Percentiles rank a stretch among this genome's conserved stretches.
phyloP scores from a whole-genome alignment of 345 rosid genomes.

The Citrus reticulata region DNA sequence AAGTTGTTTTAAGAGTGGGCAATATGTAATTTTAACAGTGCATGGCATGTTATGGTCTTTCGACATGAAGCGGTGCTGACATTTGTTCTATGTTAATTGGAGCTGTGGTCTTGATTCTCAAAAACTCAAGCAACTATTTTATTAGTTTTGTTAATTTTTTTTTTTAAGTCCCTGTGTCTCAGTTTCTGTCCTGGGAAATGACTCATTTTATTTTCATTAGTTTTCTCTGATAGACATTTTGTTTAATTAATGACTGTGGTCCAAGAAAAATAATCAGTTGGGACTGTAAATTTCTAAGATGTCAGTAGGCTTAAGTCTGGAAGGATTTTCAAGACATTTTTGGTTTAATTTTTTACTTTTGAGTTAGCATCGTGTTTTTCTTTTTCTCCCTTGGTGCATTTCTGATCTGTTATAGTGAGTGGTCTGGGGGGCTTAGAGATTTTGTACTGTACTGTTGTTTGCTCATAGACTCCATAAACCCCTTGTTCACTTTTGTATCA shows the following conservation, averaged over 20 bases:
- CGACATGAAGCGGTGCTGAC: neutral
- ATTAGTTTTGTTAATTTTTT: neutral
- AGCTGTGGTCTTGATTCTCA: neutral
- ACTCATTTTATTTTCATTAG: neutral
- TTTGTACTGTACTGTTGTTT: neutral
- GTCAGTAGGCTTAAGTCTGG: neutral
- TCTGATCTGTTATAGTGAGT: neutral
- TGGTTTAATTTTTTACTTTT: neutral
- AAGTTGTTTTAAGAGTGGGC: neutral
- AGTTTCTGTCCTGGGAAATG: neutral
- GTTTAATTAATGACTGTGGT: neutral
- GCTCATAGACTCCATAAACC: neutral
- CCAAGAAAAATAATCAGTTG: neutral
- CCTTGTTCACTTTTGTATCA: neutral
- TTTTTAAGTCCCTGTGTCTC: neutral
- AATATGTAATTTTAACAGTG: neutral
- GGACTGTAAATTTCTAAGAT: neutral
- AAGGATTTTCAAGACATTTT: neutral
- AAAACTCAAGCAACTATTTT: neutral
- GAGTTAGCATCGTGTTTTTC: neutral
- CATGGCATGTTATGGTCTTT: neutral
- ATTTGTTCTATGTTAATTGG: neutral
- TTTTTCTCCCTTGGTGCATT: neutral
- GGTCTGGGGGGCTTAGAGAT: neutral
- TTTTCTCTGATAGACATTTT: neutral